Conservation (phyloP, 345 rosid species). For the Salix exigua region DNA sequence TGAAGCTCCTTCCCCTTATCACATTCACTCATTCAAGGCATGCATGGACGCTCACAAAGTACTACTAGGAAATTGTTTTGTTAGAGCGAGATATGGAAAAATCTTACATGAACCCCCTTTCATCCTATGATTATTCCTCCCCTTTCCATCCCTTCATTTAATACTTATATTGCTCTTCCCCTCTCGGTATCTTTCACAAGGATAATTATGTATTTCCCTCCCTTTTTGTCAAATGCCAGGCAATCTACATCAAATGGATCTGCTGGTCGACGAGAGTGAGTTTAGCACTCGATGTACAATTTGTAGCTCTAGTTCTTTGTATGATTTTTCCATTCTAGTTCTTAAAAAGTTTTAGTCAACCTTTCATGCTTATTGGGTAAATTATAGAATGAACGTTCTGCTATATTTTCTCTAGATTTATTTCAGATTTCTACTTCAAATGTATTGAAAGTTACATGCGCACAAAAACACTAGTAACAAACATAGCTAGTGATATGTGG, state of each 20-base stretch:
- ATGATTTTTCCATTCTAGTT: conserved; percentile 2
- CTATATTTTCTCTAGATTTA: neutral
- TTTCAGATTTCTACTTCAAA: no score
- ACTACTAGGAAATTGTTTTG: neutral
- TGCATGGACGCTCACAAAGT: neutral
- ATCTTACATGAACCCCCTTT: neutral
- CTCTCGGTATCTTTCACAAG: neutral
- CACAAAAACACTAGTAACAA: no score
- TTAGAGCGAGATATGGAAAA: neutral
- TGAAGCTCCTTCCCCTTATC: no score
- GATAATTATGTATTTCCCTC: neutral
- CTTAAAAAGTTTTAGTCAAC: neutral
- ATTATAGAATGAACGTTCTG: neutral
- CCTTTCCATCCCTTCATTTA: neutral
- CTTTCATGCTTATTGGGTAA: neutral
- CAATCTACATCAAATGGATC: neutral
- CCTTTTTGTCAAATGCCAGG: conserved; percentile 11
- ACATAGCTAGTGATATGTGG: no score
- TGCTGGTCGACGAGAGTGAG: conserved; percentile 9
- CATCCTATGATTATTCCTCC: neutral
- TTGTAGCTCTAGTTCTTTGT: conserved; percentile 12
- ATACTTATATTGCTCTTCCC: neutral
- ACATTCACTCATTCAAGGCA: no score
- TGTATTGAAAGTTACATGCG: no score
- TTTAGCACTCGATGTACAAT: conserved; percentile 18